Percentiles rank a stretch among this genome's conserved stretches.
These are phyloP conservation scores for Cutaneotrichosporon cutaneum DNA, from an alignment of 1,284 basidiomycete species.

Conservation along the genomic window DNA sequence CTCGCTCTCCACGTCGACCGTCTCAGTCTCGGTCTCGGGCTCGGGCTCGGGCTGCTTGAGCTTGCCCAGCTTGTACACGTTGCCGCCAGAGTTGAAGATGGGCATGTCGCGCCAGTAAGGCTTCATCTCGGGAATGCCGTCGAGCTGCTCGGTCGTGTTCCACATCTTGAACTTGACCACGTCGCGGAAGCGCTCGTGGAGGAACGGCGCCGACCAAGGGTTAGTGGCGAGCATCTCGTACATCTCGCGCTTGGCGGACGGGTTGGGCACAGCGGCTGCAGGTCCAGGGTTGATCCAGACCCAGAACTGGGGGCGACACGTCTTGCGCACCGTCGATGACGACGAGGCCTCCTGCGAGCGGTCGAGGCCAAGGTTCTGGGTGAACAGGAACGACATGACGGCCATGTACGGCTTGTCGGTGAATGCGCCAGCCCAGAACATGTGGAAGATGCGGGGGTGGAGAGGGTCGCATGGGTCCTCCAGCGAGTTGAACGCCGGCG, in stretches of 20 bases:
- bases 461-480: conserved; percentile 64
- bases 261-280: conserved; percentile 67
- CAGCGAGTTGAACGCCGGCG: conserved; percentile 42
- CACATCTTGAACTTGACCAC: conserved; percentile 81
- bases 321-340: conserved; percentile 37
- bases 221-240: conserved; percentile 66
- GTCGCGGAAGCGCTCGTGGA: conserved; percentile 74
- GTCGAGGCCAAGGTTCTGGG: conserved; percentile 73
- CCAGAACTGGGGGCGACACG: conserved; percentile 77
- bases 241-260: conserved; percentile 67
- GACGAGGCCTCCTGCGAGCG: conserved; percentile 38
- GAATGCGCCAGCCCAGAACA: conserved; percentile 82
- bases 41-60: conserved; percentile 32
- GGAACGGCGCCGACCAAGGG: conserved; percentile 80
- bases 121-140: conserved; percentile 71
- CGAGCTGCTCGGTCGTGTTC: conserved; percentile 86
- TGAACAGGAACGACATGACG: conserved; percentile 73
- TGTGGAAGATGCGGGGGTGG: conserved; percentile 73
- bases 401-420: conserved; percentile 81
- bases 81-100: conserved; percentile 72
- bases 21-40: conserved; percentile 30
- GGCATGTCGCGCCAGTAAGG: conserved; percentile 71
- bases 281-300: conserved; percentile 81
- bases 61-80: conserved; percentile 55
- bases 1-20: conserved; percentile 6